phyloP scores from a whole-genome alignment of 208 protist species.

The Leishmania lainsoni region DNA sequence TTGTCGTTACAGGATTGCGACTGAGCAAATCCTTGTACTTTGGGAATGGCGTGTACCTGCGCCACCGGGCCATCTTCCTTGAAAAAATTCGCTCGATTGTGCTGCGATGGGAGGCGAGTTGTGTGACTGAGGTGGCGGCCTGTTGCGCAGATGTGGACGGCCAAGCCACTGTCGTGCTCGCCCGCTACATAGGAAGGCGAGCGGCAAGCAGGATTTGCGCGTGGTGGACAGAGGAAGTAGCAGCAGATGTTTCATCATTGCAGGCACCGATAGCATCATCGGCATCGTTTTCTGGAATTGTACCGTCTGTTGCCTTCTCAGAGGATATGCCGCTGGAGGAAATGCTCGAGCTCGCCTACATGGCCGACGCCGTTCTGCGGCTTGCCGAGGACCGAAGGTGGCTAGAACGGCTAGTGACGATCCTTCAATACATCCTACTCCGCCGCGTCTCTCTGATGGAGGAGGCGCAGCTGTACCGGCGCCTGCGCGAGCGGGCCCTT shows the following conservation, averaged over 20 bases:
- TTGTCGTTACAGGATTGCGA: constrained; percentile 23
- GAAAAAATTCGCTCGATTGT: constrained; percentile 31
- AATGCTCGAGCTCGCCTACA: constrained; percentile 34
- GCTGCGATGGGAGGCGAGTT: constrained; percentile 42
- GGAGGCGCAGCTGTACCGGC: constrained; percentile 31
- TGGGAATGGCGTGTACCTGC: constrained; percentile 38
- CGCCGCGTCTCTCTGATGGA: constrained; percentile 48
- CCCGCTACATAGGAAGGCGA: constrained; percentile 2
- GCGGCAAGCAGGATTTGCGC: neutral
- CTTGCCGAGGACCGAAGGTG: constrained; percentile 29
- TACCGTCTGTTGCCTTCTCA: constrained; percentile 36
- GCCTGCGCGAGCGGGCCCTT: constrained; percentile 14
- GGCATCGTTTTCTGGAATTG: constrained; percentile 31
- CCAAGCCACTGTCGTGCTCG: constrained; percentile 3
- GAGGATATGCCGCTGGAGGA: constrained; percentile 27
- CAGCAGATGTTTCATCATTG: neutral
- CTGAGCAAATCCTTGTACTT: constrained; percentile 22
- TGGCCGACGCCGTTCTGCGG: constrained; percentile 25
- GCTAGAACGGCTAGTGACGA: constrained; percentile 28
- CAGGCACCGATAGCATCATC: neutral
- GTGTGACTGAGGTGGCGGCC: constrained; percentile 38
- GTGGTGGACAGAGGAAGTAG: neutral
- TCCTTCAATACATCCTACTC: constrained; percentile 49
- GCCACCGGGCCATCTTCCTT: constrained; percentile 39
- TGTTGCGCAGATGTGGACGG: constrained; percentile 22